Evolutionary conservation across 2,329 filamentous ascomycete species (phyloP), one percentile per base, ranked within the genome.

Genomic region (Monilinia aucupariae): DNA sequence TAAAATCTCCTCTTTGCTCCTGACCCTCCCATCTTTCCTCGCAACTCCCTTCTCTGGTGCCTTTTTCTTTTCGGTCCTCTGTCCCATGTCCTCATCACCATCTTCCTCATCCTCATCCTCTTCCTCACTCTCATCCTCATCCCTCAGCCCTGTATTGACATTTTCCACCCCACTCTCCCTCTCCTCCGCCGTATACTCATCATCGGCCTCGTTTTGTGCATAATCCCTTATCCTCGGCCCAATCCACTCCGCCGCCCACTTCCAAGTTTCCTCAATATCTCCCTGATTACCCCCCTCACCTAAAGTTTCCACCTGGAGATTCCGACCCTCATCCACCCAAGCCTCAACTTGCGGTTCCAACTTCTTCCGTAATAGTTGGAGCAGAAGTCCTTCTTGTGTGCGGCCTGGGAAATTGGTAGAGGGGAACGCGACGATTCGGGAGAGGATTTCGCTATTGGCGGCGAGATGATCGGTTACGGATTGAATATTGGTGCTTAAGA

Each of bases 351-450:
- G 81, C 0, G 90, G 90, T 68, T 94, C 91, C 55, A 92, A 81
- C 74, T 94, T 94, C 76, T 94, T 96, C 47, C 91, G 87, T 39
- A 96, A 79, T 2, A 96, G 79, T 69, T 88, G 84, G 32, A 83
- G 80, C 1, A 93, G 80, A 4, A 90, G 80, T 55, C 75, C 77
- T 74, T 89, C 85, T 64, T 90, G 85, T 6, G 82, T 87, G 69
- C 82, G 86, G 45, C 85, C 88, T 5, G 85, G 91, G 75, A 84
- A 94, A 74, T 86, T 86, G 2, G 90, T 89, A 15, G 87, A 85
- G 0, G 91, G 91, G 72, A 90, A 91, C 27, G 90, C 83, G 67
- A 89, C 87, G 59, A 91, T 81, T 61, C 85, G 84, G 63, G 81
- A 81, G 66, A 96, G 85, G 52, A 91, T 81, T 49, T 87, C 82